These are phyloP conservation scores for Dendrostoma leiphaemia DNA, from an alignment of 2,329 filamentous ascomycete genomes.

Conservation along the genomic window DNA sequence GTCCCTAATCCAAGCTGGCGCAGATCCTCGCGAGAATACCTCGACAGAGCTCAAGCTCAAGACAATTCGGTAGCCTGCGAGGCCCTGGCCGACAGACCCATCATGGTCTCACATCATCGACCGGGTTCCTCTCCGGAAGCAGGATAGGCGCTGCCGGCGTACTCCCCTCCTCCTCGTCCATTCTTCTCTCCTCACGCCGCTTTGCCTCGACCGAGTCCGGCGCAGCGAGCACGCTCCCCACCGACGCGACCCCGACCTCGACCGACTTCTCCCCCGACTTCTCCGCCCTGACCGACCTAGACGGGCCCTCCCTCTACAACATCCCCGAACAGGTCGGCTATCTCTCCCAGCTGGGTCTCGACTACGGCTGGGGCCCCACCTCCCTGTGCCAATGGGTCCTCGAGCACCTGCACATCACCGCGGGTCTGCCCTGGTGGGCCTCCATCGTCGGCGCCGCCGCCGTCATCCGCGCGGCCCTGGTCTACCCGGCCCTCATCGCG, in stretches of 20 bases:
- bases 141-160: constrained; percentile 23
- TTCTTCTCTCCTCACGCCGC: constrained; percentile 18
- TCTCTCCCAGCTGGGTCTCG: constrained; percentile 75
- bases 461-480: constrained; percentile 60
- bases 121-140: constrained; percentile 9
- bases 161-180: constrained; percentile 17
- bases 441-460: constrained; percentile 67
- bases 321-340: constrained; percentile 80
- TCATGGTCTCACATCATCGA: not conserved
- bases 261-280: constrained; percentile 26
- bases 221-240: constrained; percentile 7
- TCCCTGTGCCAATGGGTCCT: constrained; percentile 70
- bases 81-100: constrained; percentile 12
- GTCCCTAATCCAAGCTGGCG: not conserved
- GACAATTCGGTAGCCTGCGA: constrained; percentile 29
- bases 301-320: constrained; percentile 46
- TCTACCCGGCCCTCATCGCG: constrained; percentile 63
- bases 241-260: constrained; percentile 19
- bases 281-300: constrained; percentile 30
- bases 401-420: constrained; percentile 78
- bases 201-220: constrained; percentile 28
- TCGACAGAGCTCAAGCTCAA: constrained; percentile 11
- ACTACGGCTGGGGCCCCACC: constrained; percentile 83
- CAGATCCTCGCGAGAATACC: constrained; percentile 16
- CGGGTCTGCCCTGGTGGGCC: constrained; percentile 78